These are phyloP conservation scores for Russula virescens DNA, from an alignment of 768 basidiomycete species.

Conservation along the genomic window DNA sequence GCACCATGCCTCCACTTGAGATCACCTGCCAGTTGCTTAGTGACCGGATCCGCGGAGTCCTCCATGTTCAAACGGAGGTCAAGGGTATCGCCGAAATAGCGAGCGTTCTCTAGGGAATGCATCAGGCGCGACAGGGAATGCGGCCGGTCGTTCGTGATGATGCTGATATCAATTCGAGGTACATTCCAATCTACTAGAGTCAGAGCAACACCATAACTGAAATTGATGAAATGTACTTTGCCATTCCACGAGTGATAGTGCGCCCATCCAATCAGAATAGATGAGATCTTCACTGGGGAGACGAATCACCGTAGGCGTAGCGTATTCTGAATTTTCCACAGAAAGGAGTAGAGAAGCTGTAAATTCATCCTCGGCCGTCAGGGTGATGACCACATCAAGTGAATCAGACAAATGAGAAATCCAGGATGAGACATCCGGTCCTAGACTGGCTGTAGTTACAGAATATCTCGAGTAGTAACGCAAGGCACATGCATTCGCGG, in stretches of 20 bases:
- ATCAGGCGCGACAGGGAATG: constrained; percentile 64
- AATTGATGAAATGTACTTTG: constrained; percentile 38
- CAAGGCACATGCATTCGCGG: constrained; percentile 14
- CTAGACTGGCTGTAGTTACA: background rate
- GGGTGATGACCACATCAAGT: constrained; percentile 21
- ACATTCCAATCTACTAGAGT: constrained; percentile 60
- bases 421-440: constrained; percentile 20
- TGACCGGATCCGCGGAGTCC: constrained; percentile 61
- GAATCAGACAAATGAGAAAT: constrained; percentile 22
- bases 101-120: constrained; percentile 48
- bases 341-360: constrained; percentile 1
- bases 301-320: constrained; percentile 34
- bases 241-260: constrained; percentile 53
- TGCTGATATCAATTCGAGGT: constrained; percentile 60
- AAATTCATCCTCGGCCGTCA: constrained; percentile 9
- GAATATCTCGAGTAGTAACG: constrained; percentile 6
- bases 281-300: constrained; percentile 46
- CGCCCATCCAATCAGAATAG: constrained; percentile 56
- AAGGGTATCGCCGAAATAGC: constrained; percentile 67
- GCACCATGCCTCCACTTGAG: constrained; percentile 58
- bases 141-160: constrained; percentile 77
- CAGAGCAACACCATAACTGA: constrained; percentile 14
- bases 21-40: constrained; percentile 45
- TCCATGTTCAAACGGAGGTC: constrained; percentile 68
- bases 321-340: background rate